phyloP scores from a whole-genome alignment of 2,329 filamentous ascomycete genomes.

The Pseudogymnoascus sp. region DNA sequence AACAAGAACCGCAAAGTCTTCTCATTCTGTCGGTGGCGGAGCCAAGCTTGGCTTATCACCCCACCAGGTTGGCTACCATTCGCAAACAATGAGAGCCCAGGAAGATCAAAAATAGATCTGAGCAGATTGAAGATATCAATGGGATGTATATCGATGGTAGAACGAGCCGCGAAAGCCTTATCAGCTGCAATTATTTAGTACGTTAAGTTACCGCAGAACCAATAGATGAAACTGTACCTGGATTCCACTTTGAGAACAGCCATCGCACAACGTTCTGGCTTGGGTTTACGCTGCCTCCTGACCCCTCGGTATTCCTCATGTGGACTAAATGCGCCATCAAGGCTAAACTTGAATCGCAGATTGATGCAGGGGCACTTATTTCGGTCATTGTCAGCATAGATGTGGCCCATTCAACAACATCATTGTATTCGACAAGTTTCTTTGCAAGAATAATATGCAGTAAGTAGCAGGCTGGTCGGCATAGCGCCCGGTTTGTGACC shows the following conservation, averaged over 20 bases:
- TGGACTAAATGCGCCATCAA: conserved; percentile 66
- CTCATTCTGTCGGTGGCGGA: conserved; percentile 31
- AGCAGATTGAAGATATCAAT: conserved; percentile 62
- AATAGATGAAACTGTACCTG: conserved; percentile 48
- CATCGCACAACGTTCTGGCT: conserved; percentile 71
- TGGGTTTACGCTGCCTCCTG: conserved; percentile 59
- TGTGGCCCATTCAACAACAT: conserved; percentile 62
- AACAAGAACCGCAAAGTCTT: conserved; percentile 48
- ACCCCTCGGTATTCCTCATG: conserved; percentile 58
- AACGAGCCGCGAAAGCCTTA: conserved; percentile 55
- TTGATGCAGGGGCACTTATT: conserved; percentile 67
- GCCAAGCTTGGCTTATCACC: conserved; percentile 27
- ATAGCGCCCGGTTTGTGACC: conserved; percentile 62
- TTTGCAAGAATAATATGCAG: conserved; percentile 61
- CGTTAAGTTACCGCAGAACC: conserved; percentile 10
- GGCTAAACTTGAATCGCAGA: conserved; percentile 72
- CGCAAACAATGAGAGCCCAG: conserved; percentile 15
- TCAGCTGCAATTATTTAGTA: conserved; percentile 46
- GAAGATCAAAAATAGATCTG: conserved; percentile 57
- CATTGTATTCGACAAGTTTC: conserved; percentile 59
- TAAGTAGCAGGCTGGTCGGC: conserved; percentile 69
- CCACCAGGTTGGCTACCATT: conserved; percentile 20
- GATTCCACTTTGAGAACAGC: conserved; percentile 75
- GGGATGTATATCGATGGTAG: conserved; percentile 57
- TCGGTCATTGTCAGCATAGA: conserved; percentile 70